These are phyloP conservation scores for Umbelopsis sp. DNA, from an alignment of 371 early-diverging fungal genomes.

Conservation along the genomic window DNA sequence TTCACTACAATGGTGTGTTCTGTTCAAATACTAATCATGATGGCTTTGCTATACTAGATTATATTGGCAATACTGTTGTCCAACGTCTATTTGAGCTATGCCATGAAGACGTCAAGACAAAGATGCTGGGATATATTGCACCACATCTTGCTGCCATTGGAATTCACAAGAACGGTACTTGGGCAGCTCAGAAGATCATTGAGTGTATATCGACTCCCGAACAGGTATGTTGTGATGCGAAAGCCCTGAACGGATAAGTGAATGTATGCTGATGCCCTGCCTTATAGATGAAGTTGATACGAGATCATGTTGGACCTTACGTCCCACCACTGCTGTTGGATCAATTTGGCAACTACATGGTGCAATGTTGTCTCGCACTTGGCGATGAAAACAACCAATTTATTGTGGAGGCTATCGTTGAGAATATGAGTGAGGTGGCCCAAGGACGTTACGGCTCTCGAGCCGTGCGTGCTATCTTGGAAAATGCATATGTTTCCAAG, in stretches of 20 bases:
- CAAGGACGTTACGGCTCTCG: conserved; percentile 97
- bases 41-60: conserved; percentile 27
- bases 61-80: conserved; percentile 78
- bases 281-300: conserved; percentile 65
- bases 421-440: conserved; percentile 86
- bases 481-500: conserved; percentile 79
- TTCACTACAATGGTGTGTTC: background rate
- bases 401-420: conserved; percentile 91
- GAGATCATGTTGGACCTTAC: conserved; percentile 71
- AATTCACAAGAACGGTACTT: conserved; percentile 92
- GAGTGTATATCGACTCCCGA: conserved; percentile 69
- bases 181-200: conserved; percentile 92
- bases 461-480: conserved; percentile 93
- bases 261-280: too few relatives aligned
- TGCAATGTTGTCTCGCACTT: conserved; percentile 93
- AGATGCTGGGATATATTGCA: conserved; percentile 58
- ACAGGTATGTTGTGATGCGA: conserved; percentile 52
- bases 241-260: too few relatives aligned
- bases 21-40: background rate
- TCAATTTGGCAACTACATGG: conserved; percentile 98
- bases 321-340: conserved; percentile 91
- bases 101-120: conserved; percentile 55
- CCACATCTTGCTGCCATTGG: conserved; percentile 83
- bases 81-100: conserved; percentile 82
- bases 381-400: conserved; percentile 84